phyloP scores from a whole-genome alignment of 495 filamentous ascomycete genomes.

The Astrothelium subdiscretum region DNA sequence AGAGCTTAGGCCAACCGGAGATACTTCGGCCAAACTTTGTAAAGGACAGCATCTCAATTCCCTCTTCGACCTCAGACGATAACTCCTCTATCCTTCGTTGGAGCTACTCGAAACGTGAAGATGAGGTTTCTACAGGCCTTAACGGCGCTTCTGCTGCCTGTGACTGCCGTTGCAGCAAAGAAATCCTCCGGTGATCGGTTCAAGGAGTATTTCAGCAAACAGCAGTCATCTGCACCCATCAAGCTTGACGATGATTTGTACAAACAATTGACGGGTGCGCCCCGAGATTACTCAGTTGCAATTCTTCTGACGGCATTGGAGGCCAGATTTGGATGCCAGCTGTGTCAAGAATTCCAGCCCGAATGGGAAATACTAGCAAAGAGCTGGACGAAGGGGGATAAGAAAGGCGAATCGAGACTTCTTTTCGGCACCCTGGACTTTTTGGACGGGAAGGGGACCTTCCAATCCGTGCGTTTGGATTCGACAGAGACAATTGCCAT shows the following conservation, averaged over 20 bases:
- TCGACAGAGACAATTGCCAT: not conserved
- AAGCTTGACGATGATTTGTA: conserved; percentile 67
- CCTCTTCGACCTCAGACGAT: not conserved
- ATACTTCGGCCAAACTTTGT: not conserved
- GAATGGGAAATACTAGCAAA: conserved; percentile 84
- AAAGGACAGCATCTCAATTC: conserved; percentile 4
- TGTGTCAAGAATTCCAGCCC: conserved; percentile 84
- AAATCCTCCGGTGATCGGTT: conserved; percentile 49
- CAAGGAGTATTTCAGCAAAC: conserved; percentile 52
- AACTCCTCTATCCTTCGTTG: not conserved
- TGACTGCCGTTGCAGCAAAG: conserved; percentile 47
- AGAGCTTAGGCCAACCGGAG: not conserved
- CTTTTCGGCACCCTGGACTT: conserved; percentile 88
- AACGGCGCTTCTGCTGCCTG: conserved; percentile 37
- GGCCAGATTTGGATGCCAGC: conserved; percentile 67
- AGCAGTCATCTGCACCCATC: conserved; percentile 53
- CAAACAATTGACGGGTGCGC: conserved; percentile 57
- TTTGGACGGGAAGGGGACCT: conserved; percentile 67
- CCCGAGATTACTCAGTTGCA: conserved; percentile 72
- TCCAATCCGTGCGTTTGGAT: conserved; percentile 60
- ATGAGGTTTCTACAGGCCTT: conserved; percentile 40
- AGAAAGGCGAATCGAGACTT: conserved; percentile 55
- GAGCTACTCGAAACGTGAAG: conserved; percentile 1
- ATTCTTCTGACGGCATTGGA: conserved; percentile 85
- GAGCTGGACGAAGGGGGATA: conserved; percentile 79